A percentile compares a stretch with the other conserved stretches of the same genome.
phyloP scores from a whole-genome alignment of 2,329 filamentous ascomycete genomes.

The Colletotrichum eleusines region DNA sequence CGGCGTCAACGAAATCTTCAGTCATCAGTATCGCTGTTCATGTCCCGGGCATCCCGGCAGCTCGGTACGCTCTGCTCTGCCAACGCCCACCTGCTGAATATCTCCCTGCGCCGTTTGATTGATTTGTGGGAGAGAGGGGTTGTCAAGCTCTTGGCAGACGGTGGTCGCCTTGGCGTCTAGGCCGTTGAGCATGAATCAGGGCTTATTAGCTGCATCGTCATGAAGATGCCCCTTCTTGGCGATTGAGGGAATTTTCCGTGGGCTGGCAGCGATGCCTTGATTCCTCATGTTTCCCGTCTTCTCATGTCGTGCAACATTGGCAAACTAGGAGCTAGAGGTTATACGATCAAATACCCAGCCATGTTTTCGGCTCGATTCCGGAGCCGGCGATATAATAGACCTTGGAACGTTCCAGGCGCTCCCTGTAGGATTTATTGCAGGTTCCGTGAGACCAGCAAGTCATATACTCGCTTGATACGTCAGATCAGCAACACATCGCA shows the following conservation, averaged over 20 bases:
- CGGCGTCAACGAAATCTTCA: too few species aligned
- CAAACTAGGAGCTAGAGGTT: not conserved
- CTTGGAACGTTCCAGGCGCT: fast-evolving
- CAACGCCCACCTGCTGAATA: not conserved
- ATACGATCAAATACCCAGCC: not conserved
- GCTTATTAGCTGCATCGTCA: conserved; percentile 24
- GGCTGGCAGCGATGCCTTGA: not conserved
- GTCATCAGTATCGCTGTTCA: too few species aligned
- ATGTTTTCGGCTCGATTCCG: not conserved
- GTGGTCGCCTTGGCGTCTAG: conserved; percentile 25
- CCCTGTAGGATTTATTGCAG: too few species aligned
- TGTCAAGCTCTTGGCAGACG: conserved; percentile 23
- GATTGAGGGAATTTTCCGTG: conserved; percentile 1
- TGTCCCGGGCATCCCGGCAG: not conserved
- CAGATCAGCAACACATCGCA: not conserved
- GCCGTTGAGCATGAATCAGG: conserved; percentile 22
- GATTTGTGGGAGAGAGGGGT: not conserved
- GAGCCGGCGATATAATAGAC: not conserved
- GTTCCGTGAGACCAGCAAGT: not conserved
- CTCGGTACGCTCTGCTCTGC: too few species aligned
- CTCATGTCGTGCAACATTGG: not conserved
- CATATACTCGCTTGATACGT: conserved; percentile 5
- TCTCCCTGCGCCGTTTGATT: conserved; percentile 1
- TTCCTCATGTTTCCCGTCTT: not conserved
- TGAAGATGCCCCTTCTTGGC: conserved; percentile 16